Percentiles rank a stretch among this genome's conserved stretches.
Evolutionary conservation across 2,329 filamentous ascomycete genomes (phyloP).

Genomic region (Penicillium sclerotiorum): DNA sequence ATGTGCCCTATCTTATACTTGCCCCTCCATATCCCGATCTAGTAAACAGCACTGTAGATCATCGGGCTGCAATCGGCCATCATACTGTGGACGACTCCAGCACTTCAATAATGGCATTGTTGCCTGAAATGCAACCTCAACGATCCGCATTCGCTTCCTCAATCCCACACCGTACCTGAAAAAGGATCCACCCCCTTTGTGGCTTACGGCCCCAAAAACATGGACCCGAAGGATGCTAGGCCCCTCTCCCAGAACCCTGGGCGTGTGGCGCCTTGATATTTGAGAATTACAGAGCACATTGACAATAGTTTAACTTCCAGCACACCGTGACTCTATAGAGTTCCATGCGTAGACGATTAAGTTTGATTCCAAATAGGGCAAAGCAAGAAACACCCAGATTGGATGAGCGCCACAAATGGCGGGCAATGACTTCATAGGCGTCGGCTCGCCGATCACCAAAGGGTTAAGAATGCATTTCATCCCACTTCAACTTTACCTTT

Average conservation of each 20-base stretch:
- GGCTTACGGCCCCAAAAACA: not conserved
- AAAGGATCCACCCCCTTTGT: slow-evolving; percentile 2
- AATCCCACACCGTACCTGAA: not conserved
- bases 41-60: slow-evolving; percentile 1
- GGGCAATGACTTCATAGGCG: slow-evolving; percentile 18
- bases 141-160: not conserved
- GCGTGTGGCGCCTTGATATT: no score
- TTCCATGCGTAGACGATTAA: no score
- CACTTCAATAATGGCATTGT: not conserved
- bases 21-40: slow-evolving; percentile 1
- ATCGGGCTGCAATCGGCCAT: not conserved
- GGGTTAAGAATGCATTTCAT: slow-evolving; percentile 7
- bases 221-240: not conserved
- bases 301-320: no score
- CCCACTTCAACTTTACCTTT: slow-evolving; percentile 6
- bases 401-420: slow-evolving; percentile 4
- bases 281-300: no score
- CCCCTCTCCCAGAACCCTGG: not conserved
- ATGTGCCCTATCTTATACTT: no score
- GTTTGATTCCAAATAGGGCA: not conserved
- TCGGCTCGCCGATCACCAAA: slow-evolving; percentile 8
- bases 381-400: no score
- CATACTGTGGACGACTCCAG: not conserved
- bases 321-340: no score
- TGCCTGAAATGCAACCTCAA: slow-evolving; percentile 4